These are phyloP conservation scores for Cryptosporidium sp. DNA, from an alignment of 169 alveolate genomes.

Conservation along the genomic window DNA sequence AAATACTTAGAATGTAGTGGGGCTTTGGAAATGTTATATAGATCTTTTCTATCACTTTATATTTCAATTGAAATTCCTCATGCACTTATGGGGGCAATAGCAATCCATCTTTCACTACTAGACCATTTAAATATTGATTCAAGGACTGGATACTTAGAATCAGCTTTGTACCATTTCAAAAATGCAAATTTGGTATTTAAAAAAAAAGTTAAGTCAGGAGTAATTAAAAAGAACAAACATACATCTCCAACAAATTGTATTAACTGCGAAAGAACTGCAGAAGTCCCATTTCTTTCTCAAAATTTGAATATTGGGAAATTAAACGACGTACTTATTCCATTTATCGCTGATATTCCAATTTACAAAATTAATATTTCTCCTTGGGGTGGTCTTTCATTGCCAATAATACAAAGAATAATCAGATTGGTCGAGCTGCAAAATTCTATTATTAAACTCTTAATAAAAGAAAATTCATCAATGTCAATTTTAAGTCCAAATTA, in stretches of 20 bases:
- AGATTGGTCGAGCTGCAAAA: slow-evolving; percentile 31
- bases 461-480: background rate
- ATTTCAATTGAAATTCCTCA: slow-evolving; percentile 34
- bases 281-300: background rate
- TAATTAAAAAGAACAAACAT: slow-evolving; percentile 7
- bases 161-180: slow-evolving; percentile 48
- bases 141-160: slow-evolving; percentile 52
- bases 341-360: slow-evolving; percentile 34
- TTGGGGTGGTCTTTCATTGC: slow-evolving; percentile 65
- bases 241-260: background rate
- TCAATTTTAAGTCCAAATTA: slow-evolving; percentile 63
- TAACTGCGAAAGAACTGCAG: background rate
- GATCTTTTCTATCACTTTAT: background rate
- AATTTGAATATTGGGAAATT: slow-evolving; percentile 4
- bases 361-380: slow-evolving; percentile 26
- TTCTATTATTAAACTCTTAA: background rate
- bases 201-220: slow-evolving; percentile 11
- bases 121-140: slow-evolving; percentile 38
- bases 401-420: slow-evolving; percentile 8
- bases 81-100: slow-evolving; percentile 51
- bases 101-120: slow-evolving; percentile 53
- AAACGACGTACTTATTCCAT: slow-evolving; percentile 25
- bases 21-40: slow-evolving; percentile 62
- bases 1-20: slow-evolving; percentile 41
- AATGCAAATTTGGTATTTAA: slow-evolving; percentile 41